Evolutionary conservation across 768 basidiomycete genomes (phyloP).

Genomic region (Cystofilobasidium macerans): DNA sequence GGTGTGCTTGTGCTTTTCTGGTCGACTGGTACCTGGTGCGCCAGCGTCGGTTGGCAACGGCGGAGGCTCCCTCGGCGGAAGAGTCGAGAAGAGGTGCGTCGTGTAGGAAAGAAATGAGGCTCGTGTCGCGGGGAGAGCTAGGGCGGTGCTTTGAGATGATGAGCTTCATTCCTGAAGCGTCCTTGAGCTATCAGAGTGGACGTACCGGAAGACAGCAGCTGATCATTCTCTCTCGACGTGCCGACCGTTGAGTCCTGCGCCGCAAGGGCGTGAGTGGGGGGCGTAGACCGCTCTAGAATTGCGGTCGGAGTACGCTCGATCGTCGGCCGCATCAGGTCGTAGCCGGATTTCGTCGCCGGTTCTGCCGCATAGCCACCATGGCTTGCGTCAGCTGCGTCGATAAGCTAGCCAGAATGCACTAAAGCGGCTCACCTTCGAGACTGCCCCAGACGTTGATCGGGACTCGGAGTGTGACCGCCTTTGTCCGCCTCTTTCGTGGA

Average conservation of each 20-base stretch:
- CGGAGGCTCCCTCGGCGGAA: constrained; percentile 23
- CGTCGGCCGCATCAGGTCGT: constrained; percentile 77
- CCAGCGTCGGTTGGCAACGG: neutral
- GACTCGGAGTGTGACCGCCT: constrained; percentile 57
- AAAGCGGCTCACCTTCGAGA: constrained; percentile 57
- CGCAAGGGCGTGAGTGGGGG: neutral
- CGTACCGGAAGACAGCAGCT: neutral
- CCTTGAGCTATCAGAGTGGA: neutral
- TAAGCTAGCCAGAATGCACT: neutral
- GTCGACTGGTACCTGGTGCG: neutral
- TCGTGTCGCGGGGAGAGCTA: constrained; percentile 18
- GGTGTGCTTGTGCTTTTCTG: constrained; percentile 15
- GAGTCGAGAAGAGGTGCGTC: constrained; percentile 32
- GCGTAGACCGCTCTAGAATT: constrained; percentile 27
- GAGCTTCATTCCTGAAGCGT: too few species aligned
- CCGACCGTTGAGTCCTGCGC: neutral
- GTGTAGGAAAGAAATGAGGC: constrained; percentile 36
- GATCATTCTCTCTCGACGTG: neutral
- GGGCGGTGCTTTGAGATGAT: too few species aligned
- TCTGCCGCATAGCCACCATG: constrained; percentile 16
- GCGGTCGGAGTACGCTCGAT: constrained; percentile 40
- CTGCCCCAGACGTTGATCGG: constrained; percentile 85
- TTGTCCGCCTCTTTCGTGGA: constrained; percentile 39
- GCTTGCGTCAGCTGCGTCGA: neutral
- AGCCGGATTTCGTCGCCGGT: constrained; percentile 35